These are phyloP conservation scores for Xylariaceae sp. DNA, from an alignment of 2,329 filamentous ascomycete genomes.

Conservation along the genomic window DNA sequence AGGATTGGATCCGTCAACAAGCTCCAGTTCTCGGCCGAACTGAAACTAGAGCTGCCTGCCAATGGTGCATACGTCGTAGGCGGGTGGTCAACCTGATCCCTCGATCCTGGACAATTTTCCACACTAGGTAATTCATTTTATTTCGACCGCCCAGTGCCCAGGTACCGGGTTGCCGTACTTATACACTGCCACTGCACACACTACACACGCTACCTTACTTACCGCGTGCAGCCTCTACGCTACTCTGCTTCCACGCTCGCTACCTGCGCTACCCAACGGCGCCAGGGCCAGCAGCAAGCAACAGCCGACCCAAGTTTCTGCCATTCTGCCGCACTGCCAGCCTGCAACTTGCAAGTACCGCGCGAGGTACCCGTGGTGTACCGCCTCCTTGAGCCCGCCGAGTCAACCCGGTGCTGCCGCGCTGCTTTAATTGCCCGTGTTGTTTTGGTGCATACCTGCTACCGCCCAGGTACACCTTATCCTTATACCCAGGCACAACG, in stretches of 20 bases:
- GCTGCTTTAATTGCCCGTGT: background rate
- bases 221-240: no score
- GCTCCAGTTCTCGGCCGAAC: slow-evolving; percentile 15
- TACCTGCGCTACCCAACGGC: no score
- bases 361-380: background rate
- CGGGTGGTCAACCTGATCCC: background rate
- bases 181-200: no score
- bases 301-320: background rate
- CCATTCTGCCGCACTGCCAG: no score
- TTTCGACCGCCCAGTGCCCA: background rate
- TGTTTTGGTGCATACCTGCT: slow-evolving; percentile 1
- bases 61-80: background rate
- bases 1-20: slow-evolving; percentile 18
- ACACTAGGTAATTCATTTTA: background rate
- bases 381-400: background rate
- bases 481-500: slow-evolving; percentile 28
- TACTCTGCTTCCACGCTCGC: no score
- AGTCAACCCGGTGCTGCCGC: background rate
- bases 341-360: background rate
- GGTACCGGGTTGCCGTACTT: background rate
- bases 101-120: slow-evolving; percentile 6
- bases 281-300: background rate
- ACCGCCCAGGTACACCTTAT: slow-evolving; percentile 4
- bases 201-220: background rate
- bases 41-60: slow-evolving; percentile 2